Base-by-base conservation (phyloP, 352 stramenopile genomes). In the Globisporangium spinosum region DNA sequence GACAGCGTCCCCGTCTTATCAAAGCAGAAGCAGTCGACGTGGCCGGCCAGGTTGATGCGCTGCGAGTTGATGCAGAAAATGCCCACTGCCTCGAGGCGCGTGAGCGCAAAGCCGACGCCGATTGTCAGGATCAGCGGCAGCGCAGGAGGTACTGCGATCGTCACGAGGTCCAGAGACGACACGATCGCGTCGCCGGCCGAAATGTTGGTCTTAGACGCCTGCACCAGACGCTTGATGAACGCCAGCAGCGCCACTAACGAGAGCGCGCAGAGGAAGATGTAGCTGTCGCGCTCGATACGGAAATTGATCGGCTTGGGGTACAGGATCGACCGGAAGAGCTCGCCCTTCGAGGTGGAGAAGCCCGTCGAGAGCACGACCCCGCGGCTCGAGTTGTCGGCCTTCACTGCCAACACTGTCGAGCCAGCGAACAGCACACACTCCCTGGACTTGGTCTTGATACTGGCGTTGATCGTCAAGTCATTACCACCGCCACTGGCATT, bases 1-100 rank as follows among this genome's bases (percentile, higher is more conserved):
- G 86, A 90, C 6, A 94, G 68, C 10, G 86, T 94, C 1, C 86
- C 86, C 6, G 86, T 94, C 76, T 94, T 94, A 70, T 94, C 86
- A 51, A 94, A 94, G 68, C 84, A 93, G 43, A 93, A 93, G 55
- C 78, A 89, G 51, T 90, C 73, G 5, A 94, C 62, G 55, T 94
- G 84, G 0, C 86, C 86, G 0, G 79, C 77, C 25, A 91, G 67
- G 66, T 91, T 92, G 69, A 94, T 79, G 2, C 85, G 80, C 58
- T 90, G 75, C 15, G 85, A 75, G 67, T 94, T 79, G 45, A 94
- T 87, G 67, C 85, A 94, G 60, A 84, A 85, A 29, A 94, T 78
- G 22, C 75, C 79, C 2, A 68, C 69, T 7, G 64, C 7, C 49
- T 80, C 66, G 10, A 94, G 76, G 1, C 83, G 77, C 17, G 71